These are phyloP conservation scores for Bertia moriformis DNA, from an alignment of 2,329 filamentous ascomycete genomes.

Conservation along the genomic window DNA sequence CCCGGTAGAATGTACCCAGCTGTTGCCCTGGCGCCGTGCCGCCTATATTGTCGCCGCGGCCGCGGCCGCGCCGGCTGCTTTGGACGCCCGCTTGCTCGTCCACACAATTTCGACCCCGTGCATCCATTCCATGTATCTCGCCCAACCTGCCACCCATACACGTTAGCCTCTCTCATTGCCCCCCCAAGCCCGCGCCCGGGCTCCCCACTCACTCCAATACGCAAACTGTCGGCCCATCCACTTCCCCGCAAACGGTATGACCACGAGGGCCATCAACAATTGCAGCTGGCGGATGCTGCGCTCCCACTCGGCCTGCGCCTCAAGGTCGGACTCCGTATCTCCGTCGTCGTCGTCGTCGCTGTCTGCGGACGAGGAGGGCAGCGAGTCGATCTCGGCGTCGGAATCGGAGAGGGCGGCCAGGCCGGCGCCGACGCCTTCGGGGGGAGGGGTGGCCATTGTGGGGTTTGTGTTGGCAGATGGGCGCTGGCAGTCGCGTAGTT, in stretches of 20 bases:
- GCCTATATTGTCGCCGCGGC: slow-evolving; percentile 41
- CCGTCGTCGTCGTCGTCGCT: slow-evolving; percentile 44
- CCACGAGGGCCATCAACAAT: slow-evolving; percentile 80
- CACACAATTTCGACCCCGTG: slow-evolving; percentile 61
- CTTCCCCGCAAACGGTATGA: slow-evolving; percentile 88
- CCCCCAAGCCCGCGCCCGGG: slow-evolving; percentile 6
- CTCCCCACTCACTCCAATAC: slow-evolving; percentile 89
- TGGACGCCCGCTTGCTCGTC: slow-evolving; percentile 49
- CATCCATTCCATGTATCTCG: slow-evolving; percentile 85
- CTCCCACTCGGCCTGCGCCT: slow-evolving; percentile 90
- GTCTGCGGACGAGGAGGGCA: slow-evolving; percentile 45
- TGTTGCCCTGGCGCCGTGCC: background rate
- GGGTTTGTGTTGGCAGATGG: slow-evolving; percentile 4
- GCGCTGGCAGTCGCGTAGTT: no score
- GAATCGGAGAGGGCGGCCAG: slow-evolving; percentile 38
- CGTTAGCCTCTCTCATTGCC: slow-evolving; percentile 2
- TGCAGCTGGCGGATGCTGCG: slow-evolving; percentile 88
- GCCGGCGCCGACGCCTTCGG: slow-evolving; percentile 17
- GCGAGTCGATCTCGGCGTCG: slow-evolving; percentile 45
- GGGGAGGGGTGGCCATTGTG: slow-evolving; percentile 10
- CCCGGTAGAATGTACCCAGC: background rate
- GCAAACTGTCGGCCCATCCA: slow-evolving; percentile 89
- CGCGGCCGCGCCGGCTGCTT: slow-evolving; percentile 45
- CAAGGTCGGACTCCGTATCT: slow-evolving; percentile 34
- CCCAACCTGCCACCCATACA: slow-evolving; percentile 87